These are phyloP conservation scores for Aspergillus glaucus DNA, from an alignment of 2,329 filamentous ascomycete genomes.

Conservation along the genomic window DNA sequence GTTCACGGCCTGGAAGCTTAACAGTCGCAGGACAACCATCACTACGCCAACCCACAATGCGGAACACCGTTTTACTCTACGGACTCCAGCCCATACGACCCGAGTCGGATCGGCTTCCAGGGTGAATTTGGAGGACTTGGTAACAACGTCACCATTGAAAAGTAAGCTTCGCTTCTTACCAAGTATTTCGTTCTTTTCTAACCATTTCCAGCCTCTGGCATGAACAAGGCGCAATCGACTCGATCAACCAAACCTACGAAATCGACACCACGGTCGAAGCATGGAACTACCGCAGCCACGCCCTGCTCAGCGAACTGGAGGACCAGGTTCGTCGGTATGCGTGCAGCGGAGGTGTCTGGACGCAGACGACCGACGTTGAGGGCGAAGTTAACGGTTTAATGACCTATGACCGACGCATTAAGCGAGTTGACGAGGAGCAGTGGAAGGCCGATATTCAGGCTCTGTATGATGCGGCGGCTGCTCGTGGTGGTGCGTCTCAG, in stretches of 20 bases:
- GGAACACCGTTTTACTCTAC: constrained; percentile 62
- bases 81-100: constrained; percentile 51
- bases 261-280: constrained; percentile 51
- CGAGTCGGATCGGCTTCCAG: constrained; percentile 58
- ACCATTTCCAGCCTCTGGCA: constrained; percentile 54
- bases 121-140: constrained; percentile 68
- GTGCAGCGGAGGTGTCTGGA: constrained; percentile 65
- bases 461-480: constrained; percentile 51
- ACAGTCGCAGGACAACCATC: constrained; percentile 55
- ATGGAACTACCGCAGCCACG: constrained; percentile 61
- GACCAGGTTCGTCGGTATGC: constrained; percentile 50
- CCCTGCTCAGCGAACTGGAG: constrained; percentile 43
- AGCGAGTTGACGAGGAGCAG: constrained; percentile 49
- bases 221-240: constrained; percentile 50
- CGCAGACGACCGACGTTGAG: constrained; percentile 68
- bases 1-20: constrained; percentile 1
- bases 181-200: neutral
- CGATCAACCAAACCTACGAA: constrained; percentile 63
- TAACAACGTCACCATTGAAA: constrained; percentile 55
- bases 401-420: constrained; percentile 59
- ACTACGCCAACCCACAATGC: constrained; percentile 66
- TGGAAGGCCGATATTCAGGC: constrained; percentile 57
- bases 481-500: constrained; percentile 8
- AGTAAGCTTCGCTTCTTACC: constrained; percentile 26
- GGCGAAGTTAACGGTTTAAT: constrained; percentile 67